Evolutionary conservation across 805 yeast genomes (phyloP).

Genomic region (Diddensiella transvaalensis): DNA sequence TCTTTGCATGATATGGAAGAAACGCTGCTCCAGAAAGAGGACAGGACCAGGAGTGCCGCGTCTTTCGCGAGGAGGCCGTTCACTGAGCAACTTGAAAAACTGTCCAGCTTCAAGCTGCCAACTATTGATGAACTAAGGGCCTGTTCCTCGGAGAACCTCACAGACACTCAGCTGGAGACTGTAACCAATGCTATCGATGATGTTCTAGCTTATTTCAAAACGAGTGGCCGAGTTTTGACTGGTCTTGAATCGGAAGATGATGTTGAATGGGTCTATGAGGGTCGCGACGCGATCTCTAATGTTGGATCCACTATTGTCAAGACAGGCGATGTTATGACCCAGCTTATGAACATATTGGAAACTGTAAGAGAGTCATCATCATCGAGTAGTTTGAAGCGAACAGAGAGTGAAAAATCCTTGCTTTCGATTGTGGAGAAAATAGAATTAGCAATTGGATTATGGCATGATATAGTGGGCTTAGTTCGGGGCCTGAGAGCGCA

Average conservation of each 20-base stretch:
- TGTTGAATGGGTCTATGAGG: slow-evolving; percentile 27
- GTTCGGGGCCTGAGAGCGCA: slow-evolving; percentile 17
- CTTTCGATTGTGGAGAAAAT: slow-evolving; percentile 21
- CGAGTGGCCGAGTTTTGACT: slow-evolving; percentile 16
- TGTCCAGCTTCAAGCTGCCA: slow-evolving; percentile 11
- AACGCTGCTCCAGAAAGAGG: background rate
- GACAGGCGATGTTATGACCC: slow-evolving; percentile 24
- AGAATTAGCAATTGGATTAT: slow-evolving; percentile 20
- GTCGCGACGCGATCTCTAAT: slow-evolving; percentile 20
- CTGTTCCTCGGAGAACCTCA: background rate
- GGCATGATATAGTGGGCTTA: slow-evolving; percentile 21
- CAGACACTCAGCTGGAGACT: background rate
- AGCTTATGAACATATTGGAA: slow-evolving; percentile 23
- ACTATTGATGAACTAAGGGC: background rate
- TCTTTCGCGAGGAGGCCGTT: slow-evolving; percentile 14
- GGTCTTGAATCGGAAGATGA: slow-evolving; percentile 24
- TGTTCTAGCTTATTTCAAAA: slow-evolving; percentile 18
- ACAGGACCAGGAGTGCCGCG: slow-evolving; percentile 4
- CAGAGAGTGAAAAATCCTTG: slow-evolving; percentile 2
- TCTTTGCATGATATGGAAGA: background rate
- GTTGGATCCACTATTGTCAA: slow-evolving; percentile 18
- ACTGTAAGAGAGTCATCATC: slow-evolving; percentile 8
- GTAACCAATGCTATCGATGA: slow-evolving; percentile 17
- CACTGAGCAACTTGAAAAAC: slow-evolving; percentile 14
- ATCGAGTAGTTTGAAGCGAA: background rate